These are phyloP conservation scores for Volvariella surrecta DNA, from an alignment of 1,284 basidiomycete genomes.

Conservation along the genomic window DNA sequence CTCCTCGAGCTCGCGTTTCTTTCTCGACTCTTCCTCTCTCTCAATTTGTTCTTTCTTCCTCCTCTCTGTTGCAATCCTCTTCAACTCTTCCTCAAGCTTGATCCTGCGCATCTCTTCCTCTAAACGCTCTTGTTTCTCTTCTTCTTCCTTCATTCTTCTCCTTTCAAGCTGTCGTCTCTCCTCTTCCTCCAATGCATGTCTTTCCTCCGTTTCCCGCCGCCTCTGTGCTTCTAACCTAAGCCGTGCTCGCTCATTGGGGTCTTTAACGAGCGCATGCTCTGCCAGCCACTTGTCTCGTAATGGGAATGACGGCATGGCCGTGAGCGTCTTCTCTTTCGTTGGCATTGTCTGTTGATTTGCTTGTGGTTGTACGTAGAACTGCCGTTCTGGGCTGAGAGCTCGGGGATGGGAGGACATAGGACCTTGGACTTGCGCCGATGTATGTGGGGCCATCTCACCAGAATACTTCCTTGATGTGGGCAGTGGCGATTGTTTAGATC, in stretches of 20 bases:
- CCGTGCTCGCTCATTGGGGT: constrained; percentile 37
- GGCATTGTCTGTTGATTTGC: constrained; percentile 3
- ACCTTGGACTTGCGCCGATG: too few species aligned
- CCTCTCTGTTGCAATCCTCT: constrained; percentile 36
- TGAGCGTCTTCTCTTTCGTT: constrained; percentile 7
- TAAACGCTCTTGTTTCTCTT: constrained; percentile 35
- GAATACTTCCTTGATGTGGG: constrained; percentile 17
- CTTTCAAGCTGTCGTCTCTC: constrained; percentile 36
- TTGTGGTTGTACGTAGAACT: constrained; percentile 13
- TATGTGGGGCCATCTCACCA: too few species aligned
- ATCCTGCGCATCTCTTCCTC: constrained; percentile 39
- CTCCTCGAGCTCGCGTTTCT: constrained; percentile 35
- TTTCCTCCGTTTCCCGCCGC: constrained; percentile 39
- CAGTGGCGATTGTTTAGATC: constrained; percentile 1
- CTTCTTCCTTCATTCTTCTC: constrained; percentile 37
- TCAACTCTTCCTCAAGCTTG: constrained; percentile 41
- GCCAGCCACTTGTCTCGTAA: constrained; percentile 33
- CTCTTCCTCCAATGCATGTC: constrained; percentile 39
- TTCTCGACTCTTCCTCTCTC: constrained; percentile 41
- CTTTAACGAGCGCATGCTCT: constrained; percentile 19
- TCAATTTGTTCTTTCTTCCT: constrained; percentile 37
- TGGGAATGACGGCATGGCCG: constrained; percentile 12
- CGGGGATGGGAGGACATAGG: too few species aligned
- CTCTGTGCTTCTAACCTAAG: constrained; percentile 29
- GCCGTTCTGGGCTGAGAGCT: too few species aligned